These are phyloP conservation scores for Herpetomonas muscarum DNA, from an alignment of 208 protist genomes.

Conservation along the genomic window DNA sequence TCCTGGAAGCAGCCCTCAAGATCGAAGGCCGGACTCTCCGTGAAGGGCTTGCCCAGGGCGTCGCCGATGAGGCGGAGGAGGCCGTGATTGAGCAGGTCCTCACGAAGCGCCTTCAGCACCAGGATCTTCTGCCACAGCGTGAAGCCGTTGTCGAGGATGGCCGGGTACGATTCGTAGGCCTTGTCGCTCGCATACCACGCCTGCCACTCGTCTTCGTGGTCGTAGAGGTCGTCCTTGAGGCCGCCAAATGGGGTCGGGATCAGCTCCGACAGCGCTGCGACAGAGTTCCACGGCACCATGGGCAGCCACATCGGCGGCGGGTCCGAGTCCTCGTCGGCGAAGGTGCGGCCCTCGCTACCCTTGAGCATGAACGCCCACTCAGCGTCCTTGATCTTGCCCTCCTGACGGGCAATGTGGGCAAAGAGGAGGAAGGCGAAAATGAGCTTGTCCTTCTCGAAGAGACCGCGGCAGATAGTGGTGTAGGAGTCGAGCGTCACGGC, in stretches of 20 bases:
- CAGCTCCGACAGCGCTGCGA: conserved; percentile 74
- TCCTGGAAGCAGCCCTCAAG: conserved; percentile 90
- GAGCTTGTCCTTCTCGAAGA: conserved; percentile 96
- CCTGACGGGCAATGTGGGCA: conserved; percentile 78
- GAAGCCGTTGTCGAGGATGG: conserved; percentile 21
- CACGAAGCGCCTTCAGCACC: conserved; percentile 82
- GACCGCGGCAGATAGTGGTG: conserved; percentile 92
- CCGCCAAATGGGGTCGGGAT: conserved; percentile 77
- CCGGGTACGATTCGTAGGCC: conserved; percentile 77
- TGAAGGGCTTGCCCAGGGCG: conserved; percentile 86
- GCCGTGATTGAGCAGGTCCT: conserved; percentile 90
- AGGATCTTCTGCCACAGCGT: conserved; percentile 85
- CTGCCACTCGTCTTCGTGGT: conserved; percentile 73
- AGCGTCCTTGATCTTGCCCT: conserved; percentile 51
- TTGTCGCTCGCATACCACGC: conserved; percentile 84
- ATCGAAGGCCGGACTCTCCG: conserved; percentile 88
- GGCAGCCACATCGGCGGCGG: conserved; percentile 87
- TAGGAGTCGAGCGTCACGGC: conserved; percentile 88
- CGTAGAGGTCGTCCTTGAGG: conserved; percentile 86
- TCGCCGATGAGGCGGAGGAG: conserved; percentile 70
- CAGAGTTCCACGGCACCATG: conserved; percentile 88
- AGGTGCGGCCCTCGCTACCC: conserved; percentile 73
- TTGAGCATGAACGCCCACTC: conserved; percentile 91
- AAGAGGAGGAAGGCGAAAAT: conserved; percentile 95
- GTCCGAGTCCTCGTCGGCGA: conserved; percentile 70